phyloP scores from a whole-genome alignment of 73 alveolate species.

The Paramecium primaurelia region DNA sequence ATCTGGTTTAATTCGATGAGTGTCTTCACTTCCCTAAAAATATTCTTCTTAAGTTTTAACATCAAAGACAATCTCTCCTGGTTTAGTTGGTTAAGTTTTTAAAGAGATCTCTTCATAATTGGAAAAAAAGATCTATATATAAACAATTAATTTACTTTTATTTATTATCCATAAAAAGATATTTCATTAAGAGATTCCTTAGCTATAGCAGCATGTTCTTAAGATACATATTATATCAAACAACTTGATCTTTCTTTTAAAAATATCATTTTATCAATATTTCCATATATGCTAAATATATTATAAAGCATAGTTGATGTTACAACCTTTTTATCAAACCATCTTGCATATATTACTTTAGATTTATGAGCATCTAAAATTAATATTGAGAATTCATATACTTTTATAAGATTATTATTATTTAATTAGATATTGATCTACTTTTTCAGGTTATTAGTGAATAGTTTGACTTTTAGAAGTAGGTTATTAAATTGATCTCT shows the following conservation, averaged over 20 bases:
- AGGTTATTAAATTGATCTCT: not conserved
- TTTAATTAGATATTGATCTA: not conserved
- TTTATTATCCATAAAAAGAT: conserved; percentile 35
- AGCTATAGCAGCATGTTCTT: conserved; percentile 55
- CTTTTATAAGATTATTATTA: not conserved
- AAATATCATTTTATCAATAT: conserved; percentile 53
- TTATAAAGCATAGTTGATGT: conserved; percentile 50
- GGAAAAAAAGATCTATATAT: conserved; percentile 10
- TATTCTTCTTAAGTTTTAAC: conserved; percentile 1
- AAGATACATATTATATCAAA: conserved; percentile 1
- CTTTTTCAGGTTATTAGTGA: not conserved
- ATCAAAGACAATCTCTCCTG: conserved; percentile 39
- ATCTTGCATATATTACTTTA: conserved; percentile 57
- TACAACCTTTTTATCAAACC: conserved; percentile 57
- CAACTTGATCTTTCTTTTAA: conserved; percentile 53
- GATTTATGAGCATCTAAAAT: conserved; percentile 32
- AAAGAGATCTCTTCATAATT: conserved; percentile 38
- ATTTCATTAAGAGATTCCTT: conserved; percentile 55
- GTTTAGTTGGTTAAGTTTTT: conserved; percentile 14
- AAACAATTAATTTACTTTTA: not conserved
- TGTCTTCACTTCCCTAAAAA: conserved; percentile 32
- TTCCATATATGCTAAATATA: conserved; percentile 54
- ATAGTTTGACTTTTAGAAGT: not conserved
- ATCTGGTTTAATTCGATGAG: conserved; percentile 28
- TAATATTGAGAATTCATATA: not conserved